These are phyloP conservation scores for Cylindrotheca closterium DNA, from an alignment of 108 stramenopile genomes.

Conservation along the genomic window DNA sequence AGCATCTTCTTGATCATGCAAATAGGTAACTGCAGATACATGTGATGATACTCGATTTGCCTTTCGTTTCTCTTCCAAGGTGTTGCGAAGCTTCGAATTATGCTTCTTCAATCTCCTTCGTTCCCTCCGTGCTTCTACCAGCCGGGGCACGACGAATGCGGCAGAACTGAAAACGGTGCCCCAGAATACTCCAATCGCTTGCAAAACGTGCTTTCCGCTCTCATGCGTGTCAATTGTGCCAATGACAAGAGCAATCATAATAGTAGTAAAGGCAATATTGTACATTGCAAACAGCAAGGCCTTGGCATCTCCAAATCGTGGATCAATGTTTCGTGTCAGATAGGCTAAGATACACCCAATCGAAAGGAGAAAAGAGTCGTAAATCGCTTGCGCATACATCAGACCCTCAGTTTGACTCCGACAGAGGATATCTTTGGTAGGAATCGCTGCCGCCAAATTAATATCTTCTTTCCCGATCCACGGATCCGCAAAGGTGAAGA, in stretches of 20 bases:
- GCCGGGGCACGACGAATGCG: conserved; percentile 30
- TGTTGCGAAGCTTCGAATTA: background rate
- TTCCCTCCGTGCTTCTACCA: conserved; percentile 10
- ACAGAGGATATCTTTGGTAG: conserved; percentile 25
- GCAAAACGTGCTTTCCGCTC: conserved; percentile 7
- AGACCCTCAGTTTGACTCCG: conserved; percentile 19
- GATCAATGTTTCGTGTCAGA: conserved; percentile 38
- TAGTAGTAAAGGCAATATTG: conserved; percentile 17
- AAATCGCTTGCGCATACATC: conserved; percentile 13
- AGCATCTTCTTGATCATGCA: conserved; percentile 8
- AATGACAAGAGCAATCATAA: background rate
- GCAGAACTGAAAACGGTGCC: conserved; percentile 24
- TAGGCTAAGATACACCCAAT: conserved; percentile 42
- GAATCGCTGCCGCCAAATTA: conserved; percentile 11
- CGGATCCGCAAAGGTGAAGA: conserved; percentile 50
- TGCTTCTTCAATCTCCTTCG: background rate
- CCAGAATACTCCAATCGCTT: conserved; percentile 38
- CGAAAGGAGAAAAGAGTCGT: conserved; percentile 27
- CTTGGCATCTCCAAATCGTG: conserved; percentile 35
- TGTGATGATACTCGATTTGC: background rate
- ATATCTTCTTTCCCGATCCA: conserved; percentile 8
- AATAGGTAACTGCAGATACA: background rate
- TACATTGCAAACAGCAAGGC: conserved; percentile 52
- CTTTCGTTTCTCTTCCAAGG: background rate
- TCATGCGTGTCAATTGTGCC: background rate